These are phyloP conservation scores for Farysia itapuensis DNA, from an alignment of 1,284 basidiomycete genomes.

Conservation along the genomic window DNA sequence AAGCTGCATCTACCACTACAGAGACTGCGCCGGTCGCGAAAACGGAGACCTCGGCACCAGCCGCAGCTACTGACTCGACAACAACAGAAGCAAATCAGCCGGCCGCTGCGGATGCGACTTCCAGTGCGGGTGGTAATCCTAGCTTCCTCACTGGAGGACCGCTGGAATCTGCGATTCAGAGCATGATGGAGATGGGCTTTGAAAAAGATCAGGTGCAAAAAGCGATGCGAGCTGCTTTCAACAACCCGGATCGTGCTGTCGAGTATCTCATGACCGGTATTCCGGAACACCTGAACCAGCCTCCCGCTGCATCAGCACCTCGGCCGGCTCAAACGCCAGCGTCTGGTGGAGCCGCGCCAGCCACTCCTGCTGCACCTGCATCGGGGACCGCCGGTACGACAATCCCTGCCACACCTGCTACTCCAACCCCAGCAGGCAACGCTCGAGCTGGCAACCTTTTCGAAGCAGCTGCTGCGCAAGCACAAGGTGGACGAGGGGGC, in stretches of 20 bases:
- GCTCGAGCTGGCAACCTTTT: constrained; percentile 59
- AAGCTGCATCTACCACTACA: not conserved
- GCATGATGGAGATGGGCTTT: constrained; percentile 86
- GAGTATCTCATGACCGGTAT: constrained; percentile 86
- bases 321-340: constrained; percentile 58
- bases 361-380: constrained; percentile 64
- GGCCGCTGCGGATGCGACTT: not conserved
- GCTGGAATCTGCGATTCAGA: constrained; percentile 52
- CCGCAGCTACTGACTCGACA: constrained; percentile 58
- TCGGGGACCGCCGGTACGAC: constrained; percentile 55
- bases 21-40: constrained; percentile 1
- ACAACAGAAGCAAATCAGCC: not conserved
- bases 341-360: constrained; percentile 69
- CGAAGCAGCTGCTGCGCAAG: constrained; percentile 58
- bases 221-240: constrained; percentile 89
- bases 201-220: constrained; percentile 77
- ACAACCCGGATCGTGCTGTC: constrained; percentile 96
- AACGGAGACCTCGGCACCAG: constrained; percentile 55
- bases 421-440: constrained; percentile 31
- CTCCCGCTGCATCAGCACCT: constrained; percentile 23
- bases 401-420: constrained; percentile 38
- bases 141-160: constrained; percentile 41
- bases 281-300: constrained; percentile 46
- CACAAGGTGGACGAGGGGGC: constrained; percentile 21
- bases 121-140: constrained; percentile 4